Evolutionary conservation across 768 basidiomycete species (phyloP).

Genomic region (Leucosporidium creatinivorum): DNA sequence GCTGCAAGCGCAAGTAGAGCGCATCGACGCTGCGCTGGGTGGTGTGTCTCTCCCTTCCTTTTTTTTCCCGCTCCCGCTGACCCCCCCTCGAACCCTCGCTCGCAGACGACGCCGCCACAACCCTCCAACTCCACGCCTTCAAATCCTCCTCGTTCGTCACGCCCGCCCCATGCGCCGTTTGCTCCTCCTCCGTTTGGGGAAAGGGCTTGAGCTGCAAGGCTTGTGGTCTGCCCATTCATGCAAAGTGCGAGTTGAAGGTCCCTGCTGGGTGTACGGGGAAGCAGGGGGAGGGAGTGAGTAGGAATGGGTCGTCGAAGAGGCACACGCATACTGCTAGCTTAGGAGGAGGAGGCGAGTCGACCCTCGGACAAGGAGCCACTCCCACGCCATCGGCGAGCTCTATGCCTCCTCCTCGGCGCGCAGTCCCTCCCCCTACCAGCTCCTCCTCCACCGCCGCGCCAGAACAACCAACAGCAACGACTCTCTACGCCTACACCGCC

Average conservation of each 20-base stretch:
- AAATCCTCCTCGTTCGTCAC: conserved; percentile 24
- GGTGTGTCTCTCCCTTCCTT: neutral
- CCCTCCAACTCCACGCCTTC: conserved; percentile 20
- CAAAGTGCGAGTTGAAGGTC: conserved; percentile 30
- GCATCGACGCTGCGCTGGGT: conserved; percentile 23
- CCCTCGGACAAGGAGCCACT: neutral
- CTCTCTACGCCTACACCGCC: conserved; percentile 16
- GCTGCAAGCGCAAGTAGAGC: conserved; percentile 1
- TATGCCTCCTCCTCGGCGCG: neutral
- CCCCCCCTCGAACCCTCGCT: neutral
- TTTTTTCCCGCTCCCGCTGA: neutral
- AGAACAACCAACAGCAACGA: neutral
- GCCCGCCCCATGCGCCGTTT: conserved; percentile 20
- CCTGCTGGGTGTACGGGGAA: conserved; percentile 13
- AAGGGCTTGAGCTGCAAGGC: conserved; percentile 23
- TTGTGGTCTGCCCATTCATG: conserved; percentile 14
- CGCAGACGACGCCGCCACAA: conserved; percentile 1
- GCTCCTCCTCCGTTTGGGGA: conserved; percentile 25
- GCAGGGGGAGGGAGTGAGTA: conserved; percentile 7
- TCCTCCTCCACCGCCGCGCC: neutral
- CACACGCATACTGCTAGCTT: neutral
- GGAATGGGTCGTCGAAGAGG: neutral
- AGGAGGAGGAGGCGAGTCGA: too few species aligned
- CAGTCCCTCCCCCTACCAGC: neutral
- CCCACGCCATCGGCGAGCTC: neutral